phyloP scores from a whole-genome alignment of 2,329 filamentous ascomycete genomes.

The Aspergillus fumigatus region DNA sequence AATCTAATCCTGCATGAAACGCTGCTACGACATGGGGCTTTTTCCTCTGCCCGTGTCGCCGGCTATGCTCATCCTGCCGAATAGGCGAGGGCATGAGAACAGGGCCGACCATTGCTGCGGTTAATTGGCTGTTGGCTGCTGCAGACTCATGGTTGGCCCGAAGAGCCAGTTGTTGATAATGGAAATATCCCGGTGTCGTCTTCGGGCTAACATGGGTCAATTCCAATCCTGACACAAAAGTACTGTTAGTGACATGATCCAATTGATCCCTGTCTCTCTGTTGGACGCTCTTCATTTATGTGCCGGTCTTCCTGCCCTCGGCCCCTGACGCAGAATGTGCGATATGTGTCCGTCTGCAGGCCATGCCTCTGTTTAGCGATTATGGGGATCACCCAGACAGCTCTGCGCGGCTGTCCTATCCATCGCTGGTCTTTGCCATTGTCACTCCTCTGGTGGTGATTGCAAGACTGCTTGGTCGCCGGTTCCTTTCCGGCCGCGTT shows the following conservation, averaged over 20 bases:
- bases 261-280: neutral
- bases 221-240: neutral
- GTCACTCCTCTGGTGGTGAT: conserved; percentile 17
- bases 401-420: conserved; percentile 12
- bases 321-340: neutral
- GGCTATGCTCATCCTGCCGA: neutral
- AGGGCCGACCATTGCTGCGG: too few relatives aligned
- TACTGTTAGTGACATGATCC: too few relatives aligned
- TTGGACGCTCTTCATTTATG: neutral
- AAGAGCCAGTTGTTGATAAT: too few relatives aligned
- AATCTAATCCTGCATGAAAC: neutral
- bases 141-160: too few relatives aligned
- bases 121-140: too few relatives aligned
- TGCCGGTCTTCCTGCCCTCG: neutral
- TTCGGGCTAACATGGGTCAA: neutral
- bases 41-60: neutral
- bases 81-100: too few relatives aligned
- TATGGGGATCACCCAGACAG: conserved; percentile 20
- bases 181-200: neutral
- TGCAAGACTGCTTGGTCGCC: conserved; percentile 12
- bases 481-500: conserved; percentile 11
- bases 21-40: neutral
- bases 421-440: conserved; percentile 17
- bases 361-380: conserved; percentile 19
- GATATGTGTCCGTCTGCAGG: neutral